Conservation (phyloP, 345 rosid species). For the Anastatica hierochuntica region DNA sequence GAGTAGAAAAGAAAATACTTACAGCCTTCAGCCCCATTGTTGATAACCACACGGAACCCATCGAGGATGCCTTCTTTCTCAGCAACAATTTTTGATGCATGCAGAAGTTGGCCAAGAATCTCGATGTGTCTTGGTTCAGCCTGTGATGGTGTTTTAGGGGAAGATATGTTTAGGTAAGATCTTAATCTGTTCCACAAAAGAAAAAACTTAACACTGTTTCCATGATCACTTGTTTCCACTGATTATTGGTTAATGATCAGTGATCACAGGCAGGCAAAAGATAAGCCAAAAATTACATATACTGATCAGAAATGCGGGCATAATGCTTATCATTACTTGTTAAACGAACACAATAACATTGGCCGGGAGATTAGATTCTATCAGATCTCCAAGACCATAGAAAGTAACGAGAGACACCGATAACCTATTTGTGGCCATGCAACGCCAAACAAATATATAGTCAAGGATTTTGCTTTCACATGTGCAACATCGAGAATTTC, state of each 20-base stretch:
- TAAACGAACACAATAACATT: neutral
- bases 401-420: neutral
- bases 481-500: no score
- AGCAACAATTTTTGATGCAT: constrained; percentile 76
- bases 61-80: constrained; percentile 84
- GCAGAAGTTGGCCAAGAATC: constrained; percentile 67
- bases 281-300: neutral
- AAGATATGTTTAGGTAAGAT: neutral
- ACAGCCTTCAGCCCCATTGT: constrained; percentile 75
- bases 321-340: neutral
- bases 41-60: constrained; percentile 88
- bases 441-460: neutral
- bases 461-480: no score
- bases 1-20: constrained; percentile 27
- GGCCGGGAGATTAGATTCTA: neutral
- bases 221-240: neutral
- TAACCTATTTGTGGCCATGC: no score
- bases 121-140: constrained; percentile 72
- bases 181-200: neutral
- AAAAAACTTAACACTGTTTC: neutral
- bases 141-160: constrained; percentile 16
- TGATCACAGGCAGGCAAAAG: neutral
- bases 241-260: no score
- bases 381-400: no score
- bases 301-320: neutral